These are phyloP conservation scores for Amyloporia xantha DNA, from an alignment of 768 basidiomycete genomes.

Conservation along the genomic window DNA sequence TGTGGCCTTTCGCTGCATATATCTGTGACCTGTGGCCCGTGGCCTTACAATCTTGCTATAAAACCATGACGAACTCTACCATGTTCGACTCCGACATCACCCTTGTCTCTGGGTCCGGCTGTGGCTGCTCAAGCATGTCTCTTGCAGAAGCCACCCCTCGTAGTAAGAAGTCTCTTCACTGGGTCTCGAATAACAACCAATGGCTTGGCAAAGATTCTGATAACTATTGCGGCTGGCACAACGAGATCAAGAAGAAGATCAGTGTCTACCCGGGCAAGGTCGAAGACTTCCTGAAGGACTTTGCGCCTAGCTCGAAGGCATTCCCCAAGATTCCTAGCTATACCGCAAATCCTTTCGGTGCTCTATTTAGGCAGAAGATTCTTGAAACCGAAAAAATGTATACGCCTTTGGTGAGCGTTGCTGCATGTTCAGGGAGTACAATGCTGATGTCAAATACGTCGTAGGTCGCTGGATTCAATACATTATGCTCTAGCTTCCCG, in stretches of 20 bases:
- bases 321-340: background rate
- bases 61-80: background rate
- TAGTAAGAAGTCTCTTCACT: background rate
- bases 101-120: background rate
- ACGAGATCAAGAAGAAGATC: background rate
- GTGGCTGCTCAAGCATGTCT: background rate
- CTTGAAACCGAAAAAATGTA: background rate
- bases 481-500: background rate
- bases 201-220: background rate
- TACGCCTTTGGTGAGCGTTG: background rate
- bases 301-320: background rate
- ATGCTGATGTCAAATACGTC: background rate
- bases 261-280: background rate
- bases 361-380: background rate
- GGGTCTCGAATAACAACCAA: background rate
- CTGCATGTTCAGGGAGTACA: background rate
- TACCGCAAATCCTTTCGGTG: background rate
- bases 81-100: background rate
- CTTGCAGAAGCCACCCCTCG: background rate
- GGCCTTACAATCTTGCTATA: background rate
- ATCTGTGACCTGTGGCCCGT: background rate
- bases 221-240: background rate
- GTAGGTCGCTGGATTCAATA: background rate
- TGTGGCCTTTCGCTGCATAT: too few species aligned
- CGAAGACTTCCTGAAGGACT: background rate